Base-by-base conservation (phyloP, 768 basidiomycete genomes). In the Daedaleopsis sinensis region DNA sequence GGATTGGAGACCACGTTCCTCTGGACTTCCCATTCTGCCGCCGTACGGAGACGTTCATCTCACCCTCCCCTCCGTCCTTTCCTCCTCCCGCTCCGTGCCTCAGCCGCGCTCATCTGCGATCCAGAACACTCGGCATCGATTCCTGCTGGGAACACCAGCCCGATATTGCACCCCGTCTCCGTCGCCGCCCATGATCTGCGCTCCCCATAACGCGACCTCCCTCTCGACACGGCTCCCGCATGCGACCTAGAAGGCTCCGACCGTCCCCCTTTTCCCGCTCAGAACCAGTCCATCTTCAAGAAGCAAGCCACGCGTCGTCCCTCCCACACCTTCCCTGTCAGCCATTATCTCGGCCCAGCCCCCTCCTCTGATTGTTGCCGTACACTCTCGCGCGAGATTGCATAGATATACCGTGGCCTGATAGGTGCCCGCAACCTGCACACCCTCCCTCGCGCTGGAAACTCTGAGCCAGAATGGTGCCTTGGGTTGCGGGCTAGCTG, bases 81-180 rank as follows among this genome's bases (percentile, higher is more conserved):
- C 18, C 39, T 12, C 18, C 13, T 12, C 39, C 39, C 39, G 39
- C 11, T 42, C 18, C 39, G 18, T 13, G 39, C 39, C 39, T 49
- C 50, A 24, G 19, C 27, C 27, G 32, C 32, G 60, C 24, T 49
- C 52, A 12, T 37, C 60, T 24, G n/a, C 24, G 61, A 57, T 62
- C 61, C 55, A 57, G 61, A 62, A 62, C 56, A 18, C 55, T 32
- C 61, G 55, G 61, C 51, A 36, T 46, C 61, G 52, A 24, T 35
- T 10, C 24, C 35, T 35, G 27, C 24, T 13, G 18, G 36, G 43
- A 23, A 27, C 52, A 2, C 16, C 36, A 12, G 56, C 47, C 57
- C 57, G 55, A 58, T 63, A 56, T 47, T 57, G 27, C 55, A 39
- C 55, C 39, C 50, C 42, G 19, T 18, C 42, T 54, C 62, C 42